A percentile compares a stretch with the other conserved stretches of the same genome.
Conservation (phyloP, 1,284 basidiomycete species). For the Vanrija pseudolonga region DNA sequence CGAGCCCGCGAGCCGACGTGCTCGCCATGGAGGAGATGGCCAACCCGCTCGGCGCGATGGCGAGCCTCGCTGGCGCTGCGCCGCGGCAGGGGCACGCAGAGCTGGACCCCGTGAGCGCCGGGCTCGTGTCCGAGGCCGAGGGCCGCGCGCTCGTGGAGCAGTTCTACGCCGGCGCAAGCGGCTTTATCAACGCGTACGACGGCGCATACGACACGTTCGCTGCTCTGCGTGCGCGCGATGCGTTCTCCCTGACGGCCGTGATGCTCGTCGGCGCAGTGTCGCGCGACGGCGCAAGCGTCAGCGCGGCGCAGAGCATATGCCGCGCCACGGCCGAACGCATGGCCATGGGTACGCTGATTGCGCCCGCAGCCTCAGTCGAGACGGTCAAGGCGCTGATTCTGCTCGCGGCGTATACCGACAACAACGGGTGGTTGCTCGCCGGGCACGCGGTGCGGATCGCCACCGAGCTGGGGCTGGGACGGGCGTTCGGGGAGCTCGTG, state of each 20-base stretch:
- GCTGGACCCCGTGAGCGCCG: slow-evolving; percentile 35
- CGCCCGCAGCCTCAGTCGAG: slow-evolving; percentile 69
- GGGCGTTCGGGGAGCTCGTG: slow-evolving; percentile 72
- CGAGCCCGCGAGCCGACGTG: slow-evolving; percentile 10
- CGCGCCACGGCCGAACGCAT: slow-evolving; percentile 70
- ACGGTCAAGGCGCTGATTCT: slow-evolving; percentile 81
- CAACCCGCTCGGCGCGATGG: slow-evolving; percentile 20
- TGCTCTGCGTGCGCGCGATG: slow-evolving; percentile 7
- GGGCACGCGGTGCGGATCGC: slow-evolving; percentile 83
- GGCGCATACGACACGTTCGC: slow-evolving; percentile 67
- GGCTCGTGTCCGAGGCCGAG: slow-evolving; percentile 67
- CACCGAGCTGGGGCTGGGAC: slow-evolving; percentile 78
- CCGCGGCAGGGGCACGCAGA: background rate
- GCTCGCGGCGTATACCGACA: slow-evolving; percentile 81
- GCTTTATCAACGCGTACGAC: slow-evolving; percentile 78
- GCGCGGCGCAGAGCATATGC: slow-evolving; percentile 13
- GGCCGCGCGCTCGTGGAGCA: slow-evolving; percentile 73
- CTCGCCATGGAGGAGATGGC: slow-evolving; percentile 16
- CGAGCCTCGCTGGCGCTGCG: background rate
- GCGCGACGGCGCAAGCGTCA: slow-evolving; percentile 64
- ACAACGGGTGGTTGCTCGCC: slow-evolving; percentile 80
- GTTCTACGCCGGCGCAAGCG: slow-evolving; percentile 76
- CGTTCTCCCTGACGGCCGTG: slow-evolving; percentile 58
- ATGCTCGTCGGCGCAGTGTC: slow-evolving; percentile 80
- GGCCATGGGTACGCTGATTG: slow-evolving; percentile 69